These are phyloP conservation scores for Physocladia obscura DNA, from an alignment of 192 early-diverging fungal genomes.

Conservation along the genomic window DNA sequence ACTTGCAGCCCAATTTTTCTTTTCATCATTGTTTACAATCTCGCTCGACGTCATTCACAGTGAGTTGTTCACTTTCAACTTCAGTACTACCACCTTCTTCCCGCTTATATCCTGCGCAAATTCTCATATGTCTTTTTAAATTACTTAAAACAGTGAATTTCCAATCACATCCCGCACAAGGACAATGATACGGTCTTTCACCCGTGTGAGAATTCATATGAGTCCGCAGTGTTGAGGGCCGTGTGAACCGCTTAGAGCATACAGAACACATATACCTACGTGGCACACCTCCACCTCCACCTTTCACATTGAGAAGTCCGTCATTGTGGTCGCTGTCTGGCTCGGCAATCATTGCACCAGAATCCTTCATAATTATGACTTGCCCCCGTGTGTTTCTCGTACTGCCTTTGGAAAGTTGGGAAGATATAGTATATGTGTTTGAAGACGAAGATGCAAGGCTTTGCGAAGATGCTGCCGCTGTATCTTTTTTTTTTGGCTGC, in stretches of 20 bases:
- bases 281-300: not conserved
- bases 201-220: slow-evolving; percentile 36
- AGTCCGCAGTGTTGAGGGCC: slow-evolving; percentile 29
- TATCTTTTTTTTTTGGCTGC: not conserved
- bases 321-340: not conserved
- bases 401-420: too few relatives aligned
- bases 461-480: not conserved
- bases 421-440: not conserved
- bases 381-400: not conserved
- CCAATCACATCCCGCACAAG: slow-evolving; percentile 28
- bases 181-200: slow-evolving; percentile 29
- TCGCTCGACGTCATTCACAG: not conserved
- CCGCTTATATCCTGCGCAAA: slow-evolving; percentile 14
- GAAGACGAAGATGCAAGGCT: not conserved
- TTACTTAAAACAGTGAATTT: slow-evolving; percentile 34
- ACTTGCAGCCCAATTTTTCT: too few relatives aligned
- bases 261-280: slow-evolving; percentile 30
- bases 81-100: not conserved
- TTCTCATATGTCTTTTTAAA: slow-evolving; percentile 29
- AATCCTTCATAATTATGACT: slow-evolving; percentile 17
- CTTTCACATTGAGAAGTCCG: not conserved
- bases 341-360: slow-evolving; percentile 27
- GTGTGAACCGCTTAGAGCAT: slow-evolving; percentile 31
- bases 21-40: slow-evolving; percentile 11
- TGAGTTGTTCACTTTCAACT: not conserved